Base-by-base conservation (phyloP, 768 basidiomycete genomes). In the Psilocybe cyanescens region DNA sequence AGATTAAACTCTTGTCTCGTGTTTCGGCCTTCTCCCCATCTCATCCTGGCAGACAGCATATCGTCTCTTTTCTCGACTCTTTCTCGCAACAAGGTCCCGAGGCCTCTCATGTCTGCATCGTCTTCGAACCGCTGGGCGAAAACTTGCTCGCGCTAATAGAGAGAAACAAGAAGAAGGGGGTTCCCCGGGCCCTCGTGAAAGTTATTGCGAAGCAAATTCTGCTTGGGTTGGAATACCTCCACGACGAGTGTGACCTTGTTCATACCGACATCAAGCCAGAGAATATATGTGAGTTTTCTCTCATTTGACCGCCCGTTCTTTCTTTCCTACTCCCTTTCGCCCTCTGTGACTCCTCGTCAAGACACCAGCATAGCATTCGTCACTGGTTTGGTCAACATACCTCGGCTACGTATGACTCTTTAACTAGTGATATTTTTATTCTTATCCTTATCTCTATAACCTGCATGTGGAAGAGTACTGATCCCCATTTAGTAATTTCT, bases 211-310 rank as follows among this genome's bases (percentile, higher is more conserved):
- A 84, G 75, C 95, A 97, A 73, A 80, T 97, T 50, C 81, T 97
- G 48, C 86, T 95, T 16, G 95, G 94, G 29, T 81, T 97, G 59
- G 88, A 95, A 72, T 97, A 95, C 73, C 85, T 97, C 11, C 95
- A 97, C 68, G 91, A 94, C 28, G 93, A 94, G 74, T 96, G 94
- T 74, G 87, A 92, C 70, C 84, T 97, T 44, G 93, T 96, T 29
- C 95, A 97, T 71, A 97, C 95, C 19, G 91, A 93, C 67, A 90
- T 96, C 61, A 96, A 97, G 75, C 95, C 95, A 58, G 95, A 97
- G 81, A 97, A 97, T 71, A 94, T 97, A 61, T 79, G 95, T 96
- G 71, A 81, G 94, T 81, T 11, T 61, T 62, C 54, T 61, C 63
- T 8, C 35, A 41, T 57, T 29, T 60, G 49, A 41, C 28, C 56